Percentiles rank a stretch among this genome's conserved stretches.
These are phyloP conservation scores for Dryas alaskensis DNA, from an alignment of 306 rosid species.

Conservation along the genomic window DNA sequence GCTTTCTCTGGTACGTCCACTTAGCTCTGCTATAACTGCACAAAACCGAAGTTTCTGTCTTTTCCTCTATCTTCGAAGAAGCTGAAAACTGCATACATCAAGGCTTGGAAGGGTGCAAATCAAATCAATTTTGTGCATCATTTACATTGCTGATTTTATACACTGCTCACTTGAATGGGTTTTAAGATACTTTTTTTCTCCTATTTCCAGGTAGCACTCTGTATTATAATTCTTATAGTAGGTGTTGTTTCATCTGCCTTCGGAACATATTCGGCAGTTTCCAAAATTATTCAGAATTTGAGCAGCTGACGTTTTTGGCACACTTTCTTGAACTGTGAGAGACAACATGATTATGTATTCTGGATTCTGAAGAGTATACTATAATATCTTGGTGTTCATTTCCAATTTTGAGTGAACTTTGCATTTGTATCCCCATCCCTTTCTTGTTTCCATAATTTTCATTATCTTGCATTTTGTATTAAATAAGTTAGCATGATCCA, in stretches of 20 bases:
- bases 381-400: background rate
- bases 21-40: too few relatives aligned
- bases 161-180: background rate
- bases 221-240: slow-evolving; percentile 51
- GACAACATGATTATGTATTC: background rate
- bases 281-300: slow-evolving; percentile 60
- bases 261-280: slow-evolving; percentile 78
- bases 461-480: background rate
- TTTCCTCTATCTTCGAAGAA: too few relatives aligned
- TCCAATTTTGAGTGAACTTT: slow-evolving; percentile 23
- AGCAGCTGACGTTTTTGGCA: slow-evolving; percentile 34
- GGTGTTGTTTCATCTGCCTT: slow-evolving; percentile 51
- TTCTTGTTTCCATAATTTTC: background rate
- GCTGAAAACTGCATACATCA: too few relatives aligned
- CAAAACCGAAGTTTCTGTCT: too few relatives aligned
- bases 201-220: slow-evolving; percentile 48
- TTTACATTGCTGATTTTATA: background rate
- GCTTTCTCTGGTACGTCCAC: too few relatives aligned
- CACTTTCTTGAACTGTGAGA: background rate
- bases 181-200: background rate
- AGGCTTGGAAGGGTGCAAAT: too few relatives aligned
- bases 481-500: too few relatives aligned
- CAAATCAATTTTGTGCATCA: too few relatives aligned
- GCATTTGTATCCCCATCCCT: background rate
- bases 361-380: slow-evolving; percentile 1